Evolutionary conservation across 345 rosid genomes (phyloP).

Genomic region (Eucalyptus paniculata): DNA sequence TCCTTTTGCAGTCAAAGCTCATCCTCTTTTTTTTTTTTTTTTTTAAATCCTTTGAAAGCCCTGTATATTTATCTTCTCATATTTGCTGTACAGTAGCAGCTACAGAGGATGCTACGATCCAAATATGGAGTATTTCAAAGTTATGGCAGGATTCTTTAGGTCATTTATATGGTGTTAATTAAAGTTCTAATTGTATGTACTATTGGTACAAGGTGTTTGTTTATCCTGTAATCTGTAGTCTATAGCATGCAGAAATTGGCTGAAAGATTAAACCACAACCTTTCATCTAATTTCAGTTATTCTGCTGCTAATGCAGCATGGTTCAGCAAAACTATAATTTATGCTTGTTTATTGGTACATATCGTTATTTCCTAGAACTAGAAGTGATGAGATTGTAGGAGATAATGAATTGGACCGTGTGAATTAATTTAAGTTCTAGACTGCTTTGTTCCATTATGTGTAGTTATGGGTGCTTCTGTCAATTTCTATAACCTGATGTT

Average conservation of each 20-base stretch:
- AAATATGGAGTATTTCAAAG: not conserved
- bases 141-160: not conserved
- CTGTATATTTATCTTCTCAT: not conserved
- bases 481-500: not conserved
- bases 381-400: too few species aligned
- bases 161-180: not conserved
- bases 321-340: not conserved
- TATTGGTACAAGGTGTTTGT: not conserved
- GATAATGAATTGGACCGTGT: not conserved
- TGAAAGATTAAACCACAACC: not conserved
- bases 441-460: not conserved
- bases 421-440: not conserved
- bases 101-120: not conserved
- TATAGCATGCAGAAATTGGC: not conserved
- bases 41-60: not conserved
- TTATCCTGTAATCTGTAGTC: not conserved
- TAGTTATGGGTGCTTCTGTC: not conserved
- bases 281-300: not conserved
- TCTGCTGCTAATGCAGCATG: not conserved
- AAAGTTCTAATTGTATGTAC: not conserved
- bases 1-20: not conserved
- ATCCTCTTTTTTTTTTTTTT: not conserved
- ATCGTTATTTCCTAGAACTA: too few species aligned
- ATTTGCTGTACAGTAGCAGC: not conserved
- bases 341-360: too few species aligned